Base-by-base conservation (phyloP, 352 stramenopile genomes). In the Globisporangium carolinianum region DNA sequence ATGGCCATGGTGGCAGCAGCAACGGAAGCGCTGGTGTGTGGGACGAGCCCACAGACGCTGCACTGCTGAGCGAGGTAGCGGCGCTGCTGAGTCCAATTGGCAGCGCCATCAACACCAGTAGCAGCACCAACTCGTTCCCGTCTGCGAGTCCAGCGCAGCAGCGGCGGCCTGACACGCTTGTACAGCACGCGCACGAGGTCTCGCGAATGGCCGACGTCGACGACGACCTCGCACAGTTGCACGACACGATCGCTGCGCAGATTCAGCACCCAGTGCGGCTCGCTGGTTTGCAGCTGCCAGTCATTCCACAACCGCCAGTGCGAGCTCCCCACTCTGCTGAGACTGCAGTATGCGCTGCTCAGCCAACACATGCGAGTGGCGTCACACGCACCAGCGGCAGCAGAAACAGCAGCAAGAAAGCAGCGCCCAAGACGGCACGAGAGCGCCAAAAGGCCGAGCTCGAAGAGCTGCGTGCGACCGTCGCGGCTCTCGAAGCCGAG, bases 381-480 rank as follows among this genome's bases (percentile, higher is more conserved):
- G 35, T 45, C 8, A 14, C 12, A n/a, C 32, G 35, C 17, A 5
- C 36, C 36, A 45, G 10, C 9, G 1, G 32, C 51, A 41, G 18
- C 10, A 41, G 4, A 8, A 37, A 14, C 47, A 15, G 6, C 47
- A 15, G 2, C 35, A 53, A 12, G 12, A 55, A 39, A 5, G 24
- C 6, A n/a, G 38, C n/a, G 32, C 10, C n/a, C n/a, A 61, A 61
- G 24, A 61, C 57, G 8, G 51, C 57, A 3, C 57, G 49, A 8
- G 57, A 62, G 57, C 57, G 56, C 2, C 56, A 61, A 42, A 48
- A 49, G 8, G 48, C 37, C 6, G 57, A 61, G 48, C 48, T 61
- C 24, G 5, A 36, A 6, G n/a, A 45, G 8, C 48, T 61, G 39
- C 56, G 56, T 6, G 14, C 3, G 24, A 18, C 48, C 24, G 57